Conservation (phyloP, 768 basidiomycete species). For the Kwoniella sp. region DNA sequence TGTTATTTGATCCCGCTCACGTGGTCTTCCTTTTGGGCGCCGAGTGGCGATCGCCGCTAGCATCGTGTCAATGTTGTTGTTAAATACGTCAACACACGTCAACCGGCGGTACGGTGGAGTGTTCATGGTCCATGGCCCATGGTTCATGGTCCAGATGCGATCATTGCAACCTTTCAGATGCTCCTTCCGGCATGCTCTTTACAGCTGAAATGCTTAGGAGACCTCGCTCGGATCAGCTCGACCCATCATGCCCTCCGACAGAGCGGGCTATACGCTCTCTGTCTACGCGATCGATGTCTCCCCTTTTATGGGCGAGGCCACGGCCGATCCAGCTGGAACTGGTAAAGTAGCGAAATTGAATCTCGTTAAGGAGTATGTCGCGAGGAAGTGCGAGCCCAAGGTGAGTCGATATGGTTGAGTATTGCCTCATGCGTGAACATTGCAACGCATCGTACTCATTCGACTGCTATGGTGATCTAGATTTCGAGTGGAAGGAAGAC, state of each 20-base stretch:
- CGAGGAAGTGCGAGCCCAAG: conserved; percentile 90
- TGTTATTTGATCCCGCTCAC: neutral
- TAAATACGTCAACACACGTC: neutral
- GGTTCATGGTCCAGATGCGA: too few species aligned
- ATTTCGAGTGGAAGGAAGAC: conserved; percentile 91
- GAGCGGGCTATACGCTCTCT: conserved; percentile 53
- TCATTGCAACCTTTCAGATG: too few species aligned
- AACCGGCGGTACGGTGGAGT: too few species aligned
- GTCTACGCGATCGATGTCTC: conserved; percentile 85
- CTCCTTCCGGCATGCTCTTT: too few species aligned
- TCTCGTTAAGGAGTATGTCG: conserved; percentile 81
- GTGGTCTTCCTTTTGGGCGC: neutral
- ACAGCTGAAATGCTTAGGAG: too few species aligned
- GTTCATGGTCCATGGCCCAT: too few species aligned
- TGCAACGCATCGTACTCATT: conserved; percentile 7
- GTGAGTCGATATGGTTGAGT: conserved; percentile 57
- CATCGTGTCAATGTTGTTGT: neutral
- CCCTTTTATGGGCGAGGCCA: conserved; percentile 73
- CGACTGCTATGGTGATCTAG: conserved; percentile 58
- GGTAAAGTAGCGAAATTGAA: conserved; percentile 69
- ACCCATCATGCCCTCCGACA: conserved; percentile 39
- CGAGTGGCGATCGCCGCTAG: neutral
- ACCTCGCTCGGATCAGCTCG: neutral
- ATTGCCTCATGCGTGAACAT: neutral
- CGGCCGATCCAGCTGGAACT: conserved; percentile 65